Evolutionary conservation across 1,284 basidiomycete species (phyloP).

Genomic region (Pseudozyma sp.): DNA sequence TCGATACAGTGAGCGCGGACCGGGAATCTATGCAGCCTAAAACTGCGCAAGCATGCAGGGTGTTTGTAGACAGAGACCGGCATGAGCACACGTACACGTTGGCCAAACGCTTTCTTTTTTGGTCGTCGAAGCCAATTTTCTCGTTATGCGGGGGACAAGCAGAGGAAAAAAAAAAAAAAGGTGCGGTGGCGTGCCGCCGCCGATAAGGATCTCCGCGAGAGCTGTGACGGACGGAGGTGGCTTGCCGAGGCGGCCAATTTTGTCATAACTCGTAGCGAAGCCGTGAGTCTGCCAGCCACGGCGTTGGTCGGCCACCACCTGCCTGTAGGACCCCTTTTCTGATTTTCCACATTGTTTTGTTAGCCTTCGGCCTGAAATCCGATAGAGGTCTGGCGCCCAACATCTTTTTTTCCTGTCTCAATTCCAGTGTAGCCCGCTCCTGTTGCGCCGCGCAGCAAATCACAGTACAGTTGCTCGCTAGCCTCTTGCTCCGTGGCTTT

Average conservation of each 20-base stretch:
- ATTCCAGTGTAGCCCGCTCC: slow-evolving; percentile 15
- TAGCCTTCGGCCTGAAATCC: slow-evolving; percentile 1
- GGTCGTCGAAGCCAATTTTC: slow-evolving; percentile 1
- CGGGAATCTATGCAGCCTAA: background rate
- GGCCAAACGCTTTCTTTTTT: background rate
- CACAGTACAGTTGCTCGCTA: no score
- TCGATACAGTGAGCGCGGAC: slow-evolving; percentile 2
- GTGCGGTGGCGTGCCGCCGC: slow-evolving; percentile 29
- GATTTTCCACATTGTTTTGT: background rate
- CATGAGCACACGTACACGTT: background rate
- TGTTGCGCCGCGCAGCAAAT: slow-evolving; percentile 25
- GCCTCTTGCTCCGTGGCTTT: no score
- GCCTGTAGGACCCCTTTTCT: slow-evolving; percentile 20
- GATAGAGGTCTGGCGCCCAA: slow-evolving; percentile 6
- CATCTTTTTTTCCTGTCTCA: background rate
- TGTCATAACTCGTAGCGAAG: slow-evolving; percentile 13
- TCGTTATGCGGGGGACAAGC: slow-evolving; percentile 9
- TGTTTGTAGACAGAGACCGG: background rate
- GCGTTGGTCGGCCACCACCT: slow-evolving; percentile 17
- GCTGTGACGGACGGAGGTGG: background rate
- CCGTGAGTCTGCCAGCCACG: background rate
- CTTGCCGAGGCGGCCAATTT: slow-evolving; percentile 23
- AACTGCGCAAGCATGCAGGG: background rate
- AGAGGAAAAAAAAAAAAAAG: background rate
- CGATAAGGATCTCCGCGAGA: slow-evolving; percentile 24